Evolutionary conservation across 805 yeast genomes (phyloP), one percentile per base, ranked within the genome.

Genomic region (Wickerhamomyces chambardii): DNA sequence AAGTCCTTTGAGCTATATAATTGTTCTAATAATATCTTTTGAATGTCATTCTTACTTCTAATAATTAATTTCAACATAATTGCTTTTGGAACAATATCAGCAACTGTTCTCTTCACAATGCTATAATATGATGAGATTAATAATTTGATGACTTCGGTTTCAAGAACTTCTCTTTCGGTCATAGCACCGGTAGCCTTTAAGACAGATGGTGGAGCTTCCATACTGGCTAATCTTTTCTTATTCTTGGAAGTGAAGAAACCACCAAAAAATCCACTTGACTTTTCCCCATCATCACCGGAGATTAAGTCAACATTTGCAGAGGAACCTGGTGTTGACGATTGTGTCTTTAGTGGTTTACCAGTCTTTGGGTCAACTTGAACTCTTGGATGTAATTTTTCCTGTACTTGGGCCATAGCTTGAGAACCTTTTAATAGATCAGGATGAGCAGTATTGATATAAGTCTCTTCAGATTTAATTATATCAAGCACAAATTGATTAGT

Each of bases 131-230:
- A 85, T 34, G 80, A 74, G 45, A 92, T 90, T 55, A 92, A 71
- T 40, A 92, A 70, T 65, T 92, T 92, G 55, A 92, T 92, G 28
- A 92, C 97, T 55, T 92, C 98, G 2, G 97, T 90, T 61, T 92
- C 98, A 75, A 84, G 81, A 17, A 90, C 77, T 64, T 92, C 98
- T 47, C 97, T 79, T 58, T 92, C 98, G 15, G 95, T 78, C 84
- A 92, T 64, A 36, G 65, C 66, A 33, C 97, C 96, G 16, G 90
- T 77, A 8, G 97, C 97, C 58, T 89, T 82, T 52, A 90, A 74
- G 6, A 87, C 89, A 26, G 95, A 77, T 29, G 98, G 98, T 33
- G 98, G 98, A 3, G 97, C 90, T 61, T 90, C 98, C 90, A 90
- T 84, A 15, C 85, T 78, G 21, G 94, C 97, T 50, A 89, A 70